These are phyloP conservation scores for Neonectria coccinea DNA, from an alignment of 2,329 filamentous ascomycete species.

Conservation along the genomic window DNA sequence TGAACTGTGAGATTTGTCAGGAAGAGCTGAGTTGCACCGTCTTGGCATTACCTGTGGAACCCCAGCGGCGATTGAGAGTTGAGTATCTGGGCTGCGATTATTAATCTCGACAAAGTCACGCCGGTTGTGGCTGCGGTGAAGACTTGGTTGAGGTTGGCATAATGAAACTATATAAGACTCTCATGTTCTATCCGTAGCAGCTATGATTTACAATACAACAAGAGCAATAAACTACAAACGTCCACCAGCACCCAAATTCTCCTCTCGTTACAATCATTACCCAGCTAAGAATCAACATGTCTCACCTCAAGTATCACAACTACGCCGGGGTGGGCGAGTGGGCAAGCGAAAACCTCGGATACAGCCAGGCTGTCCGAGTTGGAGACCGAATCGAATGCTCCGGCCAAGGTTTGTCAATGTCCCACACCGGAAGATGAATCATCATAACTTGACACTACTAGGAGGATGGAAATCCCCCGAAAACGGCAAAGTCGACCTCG, in stretches of 20 bases:
- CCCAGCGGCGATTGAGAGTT: neutral
- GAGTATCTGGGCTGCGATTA: neutral
- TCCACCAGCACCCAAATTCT: neutral
- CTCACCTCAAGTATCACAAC: conserved; percentile 45
- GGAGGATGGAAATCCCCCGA: conserved; percentile 46
- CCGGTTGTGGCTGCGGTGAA: neutral
- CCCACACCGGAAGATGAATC: too few relatives aligned
- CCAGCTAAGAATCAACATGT: conserved; percentile 36
- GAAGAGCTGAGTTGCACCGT: conserved; percentile 26
- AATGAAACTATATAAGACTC: neutral
- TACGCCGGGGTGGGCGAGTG: conserved; percentile 48
- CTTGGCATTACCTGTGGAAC: conserved; percentile 19
- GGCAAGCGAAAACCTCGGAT: conserved; percentile 50
- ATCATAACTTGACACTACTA: conserved; percentile 20
- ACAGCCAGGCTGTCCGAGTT: conserved; percentile 62
- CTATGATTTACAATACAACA: neutral
- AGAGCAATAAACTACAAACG: neutral
- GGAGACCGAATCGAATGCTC: conserved; percentile 60
- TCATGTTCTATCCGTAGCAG: too few relatives aligned
- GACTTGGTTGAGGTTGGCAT: too few relatives aligned
- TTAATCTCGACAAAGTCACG: conserved; percentile 9
- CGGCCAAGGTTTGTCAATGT: conserved; percentile 55
- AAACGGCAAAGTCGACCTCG: neutral
- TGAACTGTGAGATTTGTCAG: conserved; percentile 36
- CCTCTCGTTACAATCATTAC: neutral